phyloP scores from a whole-genome alignment of 2,329 filamentous ascomycete species.

The Endothia cerciana region DNA sequence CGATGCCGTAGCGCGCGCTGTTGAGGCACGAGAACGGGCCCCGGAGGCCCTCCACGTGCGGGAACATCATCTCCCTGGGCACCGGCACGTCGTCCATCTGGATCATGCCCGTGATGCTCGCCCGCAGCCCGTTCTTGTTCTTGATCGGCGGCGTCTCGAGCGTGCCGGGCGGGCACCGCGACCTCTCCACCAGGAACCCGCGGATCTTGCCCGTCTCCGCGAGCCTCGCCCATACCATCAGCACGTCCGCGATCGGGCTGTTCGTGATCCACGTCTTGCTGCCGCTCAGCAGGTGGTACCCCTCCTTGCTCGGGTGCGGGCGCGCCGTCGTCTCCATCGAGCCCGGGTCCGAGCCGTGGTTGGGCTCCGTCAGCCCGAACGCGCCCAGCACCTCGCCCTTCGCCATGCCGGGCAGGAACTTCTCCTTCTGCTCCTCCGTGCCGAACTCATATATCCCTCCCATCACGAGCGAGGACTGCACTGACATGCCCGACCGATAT shows the following conservation, averaged over 20 bases:
- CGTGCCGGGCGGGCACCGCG: constrained; percentile 82
- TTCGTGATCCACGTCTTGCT: constrained; percentile 93
- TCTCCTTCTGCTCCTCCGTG: constrained; percentile 78
- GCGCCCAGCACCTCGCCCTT: constrained; percentile 77
- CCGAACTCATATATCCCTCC: constrained; percentile 85
- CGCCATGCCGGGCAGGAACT: constrained; percentile 75
- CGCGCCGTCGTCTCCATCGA: constrained; percentile 82
- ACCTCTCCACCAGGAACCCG: constrained; percentile 87
- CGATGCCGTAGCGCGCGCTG: constrained; percentile 89
- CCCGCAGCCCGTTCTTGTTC: constrained; percentile 92
- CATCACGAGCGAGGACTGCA: constrained; percentile 85
- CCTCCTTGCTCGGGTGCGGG: constrained; percentile 76
- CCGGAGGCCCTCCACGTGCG: constrained; percentile 79
- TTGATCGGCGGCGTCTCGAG: constrained; percentile 91
- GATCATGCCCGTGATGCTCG: constrained; percentile 97
- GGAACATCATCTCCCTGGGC: constrained; percentile 90
- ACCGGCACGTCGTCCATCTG: constrained; percentile 91
- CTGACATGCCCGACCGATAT: constrained; percentile 85
- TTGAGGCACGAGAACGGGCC: constrained; percentile 96
- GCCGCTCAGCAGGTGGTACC: constrained; percentile 74
- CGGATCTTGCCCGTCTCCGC: constrained; percentile 91
- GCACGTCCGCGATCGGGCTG: constrained; percentile 79
- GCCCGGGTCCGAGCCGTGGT: constrained; percentile 85
- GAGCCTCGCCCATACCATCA: constrained; percentile 90
- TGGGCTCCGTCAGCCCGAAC: constrained; percentile 85